Evolutionary conservation across 116 monocot genomes (phyloP), one percentile per base, ranked within the genome.

Genomic region (Papilionanthe hybrid): DNA sequence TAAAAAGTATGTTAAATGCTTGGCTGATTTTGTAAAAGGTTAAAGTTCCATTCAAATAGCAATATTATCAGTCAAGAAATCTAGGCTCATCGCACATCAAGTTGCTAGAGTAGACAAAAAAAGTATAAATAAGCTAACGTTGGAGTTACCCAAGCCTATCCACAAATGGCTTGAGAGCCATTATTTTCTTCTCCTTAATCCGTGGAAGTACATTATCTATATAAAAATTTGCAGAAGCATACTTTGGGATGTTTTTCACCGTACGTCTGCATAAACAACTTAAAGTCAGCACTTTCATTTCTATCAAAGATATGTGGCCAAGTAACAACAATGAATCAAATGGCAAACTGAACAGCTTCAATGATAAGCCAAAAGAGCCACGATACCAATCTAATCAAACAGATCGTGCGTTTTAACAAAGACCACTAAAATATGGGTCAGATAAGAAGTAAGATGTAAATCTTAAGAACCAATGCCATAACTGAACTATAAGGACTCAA

Each of bases 121-220:
- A n/a, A 5, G 22, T 22, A 75, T 29, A 75, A 47, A 42, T 29
- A 13, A 7, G 37, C 50, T 73, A 66, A 42, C 32, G 32, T 12
- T 57, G n/a, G 17, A 83, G 84, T 78, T 93, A 98, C 98, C 98
- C 98, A 77, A 98, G 77, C 73, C 98, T 84, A 85, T 98, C 94
- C 42, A 98, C 98, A 85, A 98, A 98, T 48, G 98, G 98, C 83
- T 98, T 98, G 72, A 94, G 86, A 28, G 94, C 88, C 98, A 98
- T 90, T 63, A 98, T 90, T 88, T 92, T 94, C 85, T 98, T 94
- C 81, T 94, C 98, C 83, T 90, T 98, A 53, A 94, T 86, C 82
- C 94, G 89, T 29, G 98, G 94, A 67, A 98, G 91, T 60, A 98
- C 94, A 85, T 98, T 98, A 72, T 98, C 98, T 68, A 98, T 94